Base-by-base conservation (phyloP, 2,329 filamentous ascomycete genomes). In the Mycosphaerelloides madeirae region DNA sequence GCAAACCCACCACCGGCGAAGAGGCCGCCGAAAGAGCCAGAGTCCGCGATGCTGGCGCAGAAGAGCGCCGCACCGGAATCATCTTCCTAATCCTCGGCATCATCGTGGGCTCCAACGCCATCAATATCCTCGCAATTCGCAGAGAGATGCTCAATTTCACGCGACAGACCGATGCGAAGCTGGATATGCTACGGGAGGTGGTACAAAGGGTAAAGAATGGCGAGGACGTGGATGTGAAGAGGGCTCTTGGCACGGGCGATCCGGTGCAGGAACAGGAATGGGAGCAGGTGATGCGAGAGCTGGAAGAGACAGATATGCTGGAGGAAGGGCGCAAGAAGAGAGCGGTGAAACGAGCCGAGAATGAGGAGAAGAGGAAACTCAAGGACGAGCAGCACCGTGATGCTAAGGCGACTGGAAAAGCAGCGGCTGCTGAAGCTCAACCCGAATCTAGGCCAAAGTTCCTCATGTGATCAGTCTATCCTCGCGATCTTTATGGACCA, bases 101-200 rank as follows among this genome's bases (percentile, higher is more conserved):
- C 31, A 76, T 97, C 52, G 91, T 97, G 53, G 94, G 94, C 3
- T 95, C 88, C 50, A 95, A 96, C 75, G 87, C 91, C 12, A 96
- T 98, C 57, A 87, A 96, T 59, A 86, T 93, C 76, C 84, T 98
- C 60, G 76, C 82, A 29, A 65, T 97, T 58, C 84, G 83, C 58
- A 86, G 85, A 56, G 83, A 90, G 39, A 85, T 83, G 60, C 74
- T 77, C 25, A 80, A 82, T 8, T 90, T 85, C 57, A 80, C 76
- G 60, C 80, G 90, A 39, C 81, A 82, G 55, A 83, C 89, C 4
- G 86, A 95, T 56, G 81, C 86, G 6, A 84, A 86, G 62, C 85
- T 98, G 51, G 78, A 76, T 2, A 62, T 88, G 22, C 67, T 98
- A 47, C 79, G 79, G 31, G 91, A 95, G 60, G 81, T 88, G 1